Evolutionary conservation across 306 rosid genomes (phyloP), one percentile per base, ranked within the genome.

Genomic region (Corylus avellana): DNA sequence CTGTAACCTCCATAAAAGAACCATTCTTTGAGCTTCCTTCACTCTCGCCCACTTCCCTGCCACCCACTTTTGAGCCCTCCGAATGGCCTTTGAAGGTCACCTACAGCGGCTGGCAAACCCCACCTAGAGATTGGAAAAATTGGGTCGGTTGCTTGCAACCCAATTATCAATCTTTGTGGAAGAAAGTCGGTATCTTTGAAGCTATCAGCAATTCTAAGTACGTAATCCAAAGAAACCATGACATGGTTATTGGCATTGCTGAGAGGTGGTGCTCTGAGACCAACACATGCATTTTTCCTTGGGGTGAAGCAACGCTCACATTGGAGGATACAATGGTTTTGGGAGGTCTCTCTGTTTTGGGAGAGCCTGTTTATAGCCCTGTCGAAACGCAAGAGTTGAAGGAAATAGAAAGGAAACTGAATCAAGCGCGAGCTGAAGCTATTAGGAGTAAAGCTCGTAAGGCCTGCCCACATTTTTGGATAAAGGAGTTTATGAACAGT

Each of bases 301-400:
- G 83, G 86, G 86, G 73, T 54, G 82, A 82, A 78, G 86, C 79
- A n/a, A 78, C 82, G 2, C 69, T 78, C 25, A 78, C 86, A 16
- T 22, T 83, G 53, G 82, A 83, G 39, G 82, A 74, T 53, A 20
- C 39, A 13, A 67, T 67, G 79, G 59, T 83, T 57, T 83, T 86
- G 53, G 90, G 89, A 5, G 90, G 92, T 49, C 88, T n/a, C 8
- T 76, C 85, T 5, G 73, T 71, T 53, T 42, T 70, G 16, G 85
- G 81, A 1, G 71, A 77, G 59, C 74, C 90, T 75, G 39, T 86
- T 78, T 79, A 56, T 6, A 70, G n/a, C 2, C n/a, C 80, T 14
- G 72, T 85, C n/a, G 25, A 70, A 16, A 55, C 12, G n/a, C n/a
- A 82, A 32, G 35, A 32, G 70, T 17, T 85, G 88, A 71, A n/a